phyloP scores from a whole-genome alignment of 306 rosid genomes.

The Luffa aegyptiaca region DNA sequence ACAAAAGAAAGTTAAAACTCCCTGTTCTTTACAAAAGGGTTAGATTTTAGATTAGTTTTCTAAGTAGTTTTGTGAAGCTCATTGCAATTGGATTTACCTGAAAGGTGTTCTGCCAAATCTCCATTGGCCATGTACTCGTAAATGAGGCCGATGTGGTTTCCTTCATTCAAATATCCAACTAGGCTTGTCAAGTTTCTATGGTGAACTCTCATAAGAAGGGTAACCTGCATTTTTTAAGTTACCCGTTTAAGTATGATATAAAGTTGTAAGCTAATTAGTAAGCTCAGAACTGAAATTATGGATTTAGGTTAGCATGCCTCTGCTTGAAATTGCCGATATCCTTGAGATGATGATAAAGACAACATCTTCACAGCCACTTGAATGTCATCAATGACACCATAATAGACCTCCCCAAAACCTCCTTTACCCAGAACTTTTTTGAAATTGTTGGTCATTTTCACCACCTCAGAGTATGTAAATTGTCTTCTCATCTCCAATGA shows the following conservation, averaged over 20 bases:
- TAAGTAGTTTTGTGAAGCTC: neutral
- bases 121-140: conserved; percentile 30
- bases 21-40: neutral
- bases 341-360: conserved; percentile 20
- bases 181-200: conserved; percentile 28
- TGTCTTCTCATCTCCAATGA: conserved; percentile 22
- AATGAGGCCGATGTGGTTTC: conserved; percentile 10
- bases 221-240: conserved; percentile 20
- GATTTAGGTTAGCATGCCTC: conserved; percentile 27
- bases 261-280: neutral
- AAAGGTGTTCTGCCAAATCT: conserved; percentile 9
- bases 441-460: conserved; percentile 31
- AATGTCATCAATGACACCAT: conserved; percentile 25
- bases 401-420: conserved; percentile 46
- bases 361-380: conserved; percentile 54
- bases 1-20: neutral
- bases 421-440: conserved; percentile 39
- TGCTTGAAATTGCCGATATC: conserved; percentile 29
- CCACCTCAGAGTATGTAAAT: conserved; percentile 29
- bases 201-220: conserved; percentile 27
- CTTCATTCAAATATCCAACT: conserved; percentile 26
- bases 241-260: neutral
- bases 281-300: neutral
- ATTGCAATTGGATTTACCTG: neutral
- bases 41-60: neutral